A percentile compares a stretch with the other conserved stretches of the same genome.
phyloP scores from a whole-genome alignment of 257 asterid species.

The Nicotiana sylvestris region DNA sequence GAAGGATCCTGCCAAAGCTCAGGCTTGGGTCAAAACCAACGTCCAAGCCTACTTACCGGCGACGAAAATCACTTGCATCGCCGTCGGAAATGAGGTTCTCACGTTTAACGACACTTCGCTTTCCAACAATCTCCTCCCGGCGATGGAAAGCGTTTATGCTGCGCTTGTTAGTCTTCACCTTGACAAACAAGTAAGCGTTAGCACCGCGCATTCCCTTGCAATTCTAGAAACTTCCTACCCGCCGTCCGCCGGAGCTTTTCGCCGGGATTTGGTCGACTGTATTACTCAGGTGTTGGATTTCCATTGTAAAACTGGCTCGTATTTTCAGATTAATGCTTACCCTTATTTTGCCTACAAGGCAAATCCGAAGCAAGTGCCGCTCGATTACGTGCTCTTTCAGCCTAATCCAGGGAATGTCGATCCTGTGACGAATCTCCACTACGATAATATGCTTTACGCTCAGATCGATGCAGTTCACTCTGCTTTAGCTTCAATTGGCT shows the following conservation, averaged over 20 bases:
- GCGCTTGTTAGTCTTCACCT: constrained; percentile 54
- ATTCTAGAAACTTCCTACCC: constrained; percentile 68
- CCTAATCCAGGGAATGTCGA: constrained; percentile 47
- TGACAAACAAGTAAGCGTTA: constrained; percentile 53
- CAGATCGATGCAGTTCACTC: constrained; percentile 80
- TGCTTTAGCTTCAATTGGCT: constrained; percentile 63
- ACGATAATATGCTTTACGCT: constrained; percentile 72
- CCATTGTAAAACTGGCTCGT: constrained; percentile 59
- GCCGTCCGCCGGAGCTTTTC: constrained; percentile 72
- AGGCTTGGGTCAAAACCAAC: constrained; percentile 63
- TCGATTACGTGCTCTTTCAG: constrained; percentile 64
- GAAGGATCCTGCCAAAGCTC: constrained; percentile 59
- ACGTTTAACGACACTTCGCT: constrained; percentile 60
- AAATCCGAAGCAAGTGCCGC: constrained; percentile 53
- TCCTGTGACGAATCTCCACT: constrained; percentile 48
- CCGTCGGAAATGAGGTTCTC: constrained; percentile 82
- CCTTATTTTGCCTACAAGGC: constrained; percentile 79
- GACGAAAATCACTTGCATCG: constrained; percentile 61
- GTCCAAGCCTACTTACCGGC: constrained; percentile 62
- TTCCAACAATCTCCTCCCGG: constrained; percentile 58
- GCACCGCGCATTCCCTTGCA: constrained; percentile 76
- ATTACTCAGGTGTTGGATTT: constrained; percentile 52
- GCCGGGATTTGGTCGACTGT: constrained; percentile 43
- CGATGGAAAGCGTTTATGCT: constrained; percentile 60
- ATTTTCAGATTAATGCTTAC: constrained; percentile 64